These are phyloP conservation scores for Ambrosiella cleistominuta DNA, from an alignment of 2,329 filamentous ascomycete species.

Conservation along the genomic window DNA sequence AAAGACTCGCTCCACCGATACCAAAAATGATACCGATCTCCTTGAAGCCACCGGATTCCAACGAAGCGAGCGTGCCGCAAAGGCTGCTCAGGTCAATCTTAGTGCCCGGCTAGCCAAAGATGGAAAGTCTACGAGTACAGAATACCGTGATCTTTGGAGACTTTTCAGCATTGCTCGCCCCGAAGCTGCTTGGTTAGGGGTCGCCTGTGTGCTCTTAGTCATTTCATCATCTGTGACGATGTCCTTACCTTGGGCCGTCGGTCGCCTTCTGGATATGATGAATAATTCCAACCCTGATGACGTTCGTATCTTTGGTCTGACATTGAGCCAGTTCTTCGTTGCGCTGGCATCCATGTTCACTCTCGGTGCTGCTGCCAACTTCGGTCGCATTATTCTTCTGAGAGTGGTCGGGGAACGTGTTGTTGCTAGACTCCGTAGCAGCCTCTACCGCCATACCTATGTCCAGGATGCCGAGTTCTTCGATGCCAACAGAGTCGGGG, in stretches of 20 bases:
- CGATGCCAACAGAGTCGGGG: constrained; percentile 89
- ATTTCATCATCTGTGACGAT: constrained; percentile 87
- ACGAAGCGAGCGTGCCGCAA: constrained; percentile 66
- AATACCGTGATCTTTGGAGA: constrained; percentile 62
- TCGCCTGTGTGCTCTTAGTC: constrained; percentile 72
- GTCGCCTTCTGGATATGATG: constrained; percentile 83
- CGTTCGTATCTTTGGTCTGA: constrained; percentile 67
- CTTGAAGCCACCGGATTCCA: constrained; percentile 31
- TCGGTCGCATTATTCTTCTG: constrained; percentile 80
- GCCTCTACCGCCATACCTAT: constrained; percentile 80
- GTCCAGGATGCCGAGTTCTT: constrained; percentile 99
- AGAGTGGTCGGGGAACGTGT: constrained; percentile 91
- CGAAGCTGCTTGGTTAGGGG: constrained; percentile 57
- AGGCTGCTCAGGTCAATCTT: constrained; percentile 78
- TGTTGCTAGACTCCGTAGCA: constrained; percentile 72
- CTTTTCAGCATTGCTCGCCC: constrained; percentile 78
- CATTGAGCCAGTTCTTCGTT: constrained; percentile 73
- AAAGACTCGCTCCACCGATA: constrained; percentile 2
- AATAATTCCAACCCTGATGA: constrained; percentile 43
- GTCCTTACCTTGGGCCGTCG: constrained; percentile 92
- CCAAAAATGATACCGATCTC: constrained; percentile 22
- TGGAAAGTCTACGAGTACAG: constrained; percentile 34
- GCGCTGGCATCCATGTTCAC: constrained; percentile 61
- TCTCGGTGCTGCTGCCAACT: constrained; percentile 76
- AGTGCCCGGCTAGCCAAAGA: constrained; percentile 77